These are phyloP conservation scores for Ceratobasidium sp. DNA, from an alignment of 1,284 basidiomycete genomes.

Conservation along the genomic window DNA sequence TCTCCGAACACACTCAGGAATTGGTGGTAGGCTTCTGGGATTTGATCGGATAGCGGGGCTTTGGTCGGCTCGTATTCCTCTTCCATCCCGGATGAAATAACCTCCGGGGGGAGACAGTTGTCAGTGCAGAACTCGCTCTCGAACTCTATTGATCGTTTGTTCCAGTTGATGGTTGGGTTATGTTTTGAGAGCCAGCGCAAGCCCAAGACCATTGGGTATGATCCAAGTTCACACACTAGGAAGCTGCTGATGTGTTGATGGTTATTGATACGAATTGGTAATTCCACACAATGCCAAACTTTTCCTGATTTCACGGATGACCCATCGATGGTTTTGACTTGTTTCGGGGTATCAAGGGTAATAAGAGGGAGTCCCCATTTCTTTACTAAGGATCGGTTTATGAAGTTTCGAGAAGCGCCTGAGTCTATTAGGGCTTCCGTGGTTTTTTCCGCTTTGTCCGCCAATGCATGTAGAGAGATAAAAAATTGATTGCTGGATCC, in stretches of 20 bases:
- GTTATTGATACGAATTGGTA: not conserved
- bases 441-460: not conserved
- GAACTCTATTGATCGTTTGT: no score
- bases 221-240: no score
- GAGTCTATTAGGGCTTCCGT: constrained; percentile 20
- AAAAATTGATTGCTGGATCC: constrained; percentile 1
- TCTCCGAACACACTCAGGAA: constrained; percentile 13
- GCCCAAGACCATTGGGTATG: no score
- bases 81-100: no score
- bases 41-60: no score
- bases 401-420: constrained; percentile 5
- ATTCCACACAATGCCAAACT: constrained; percentile 3
- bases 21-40: no score
- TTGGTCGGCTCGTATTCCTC: no score
- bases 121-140: no score
- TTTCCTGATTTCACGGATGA: not conserved
- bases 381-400: not conserved
- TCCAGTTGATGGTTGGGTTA: no score
- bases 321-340: not conserved
- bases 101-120: no score
- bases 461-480: not conserved
- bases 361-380: not conserved
- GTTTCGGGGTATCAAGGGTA: not conserved
- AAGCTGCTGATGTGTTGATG: no score
- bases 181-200: no score